These are phyloP conservation scores for Peniophora sp. DNA, from an alignment of 1,284 basidiomycete genomes.

Conservation along the genomic window DNA sequence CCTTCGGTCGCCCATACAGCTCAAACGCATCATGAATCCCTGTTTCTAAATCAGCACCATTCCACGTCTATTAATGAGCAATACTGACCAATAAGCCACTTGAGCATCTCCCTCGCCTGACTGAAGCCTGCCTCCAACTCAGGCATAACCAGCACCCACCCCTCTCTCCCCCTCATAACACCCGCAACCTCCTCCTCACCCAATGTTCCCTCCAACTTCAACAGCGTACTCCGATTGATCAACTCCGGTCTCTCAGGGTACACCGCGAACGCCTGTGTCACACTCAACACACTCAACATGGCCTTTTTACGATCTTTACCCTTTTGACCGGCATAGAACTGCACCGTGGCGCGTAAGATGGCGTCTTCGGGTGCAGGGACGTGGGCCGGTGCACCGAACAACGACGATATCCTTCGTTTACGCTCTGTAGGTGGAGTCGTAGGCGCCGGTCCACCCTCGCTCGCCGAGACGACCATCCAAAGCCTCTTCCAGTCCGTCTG, in stretches of 20 bases:
- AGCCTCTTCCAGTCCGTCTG: conserved; percentile 94
- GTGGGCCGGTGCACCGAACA: conserved; percentile 35
- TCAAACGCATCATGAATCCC: conserved; percentile 82
- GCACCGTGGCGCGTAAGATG: conserved; percentile 30
- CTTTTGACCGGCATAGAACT: conserved; percentile 54
- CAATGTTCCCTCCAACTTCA: conserved; percentile 81
- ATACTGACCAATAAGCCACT: conserved; percentile 80
- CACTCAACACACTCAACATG: conserved; percentile 45
- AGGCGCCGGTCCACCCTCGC: conserved; percentile 18
- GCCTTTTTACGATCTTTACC: conserved; percentile 65
- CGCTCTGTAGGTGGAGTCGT: conserved; percentile 10
- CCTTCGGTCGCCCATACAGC: conserved; percentile 78
- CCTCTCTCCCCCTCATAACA: conserved; percentile 56
- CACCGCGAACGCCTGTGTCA: conserved; percentile 78
- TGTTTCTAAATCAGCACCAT: conserved; percentile 20
- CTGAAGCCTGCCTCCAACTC: conserved; percentile 49
- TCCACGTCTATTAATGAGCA: conserved; percentile 13
- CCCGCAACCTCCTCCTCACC: conserved; percentile 70
- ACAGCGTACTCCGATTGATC: conserved; percentile 78
- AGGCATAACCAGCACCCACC: conserved; percentile 86
- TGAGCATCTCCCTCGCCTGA: conserved; percentile 77
- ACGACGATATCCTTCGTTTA: conserved; percentile 63
- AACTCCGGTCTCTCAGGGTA: conserved; percentile 94
- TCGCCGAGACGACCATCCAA: conserved; percentile 70
- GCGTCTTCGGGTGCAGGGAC: conserved; percentile 23